A percentile compares a stretch with the other conserved stretches of the same genome.
Evolutionary conservation across 345 rosid species (phyloP).

Genomic region (Hevea brasiliensis): DNA sequence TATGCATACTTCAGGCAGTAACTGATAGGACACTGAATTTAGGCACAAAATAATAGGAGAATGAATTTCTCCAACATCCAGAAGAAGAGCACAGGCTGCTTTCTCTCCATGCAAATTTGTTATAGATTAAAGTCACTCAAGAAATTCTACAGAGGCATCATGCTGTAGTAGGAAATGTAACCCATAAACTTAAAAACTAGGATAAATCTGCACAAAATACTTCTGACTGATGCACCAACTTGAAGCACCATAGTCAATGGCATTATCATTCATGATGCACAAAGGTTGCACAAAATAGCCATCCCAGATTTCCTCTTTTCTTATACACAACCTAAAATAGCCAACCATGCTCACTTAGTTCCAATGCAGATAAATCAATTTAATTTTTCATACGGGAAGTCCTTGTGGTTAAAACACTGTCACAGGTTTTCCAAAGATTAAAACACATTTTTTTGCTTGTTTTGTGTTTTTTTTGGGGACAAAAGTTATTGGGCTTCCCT

Average conservation of each 20-base stretch:
- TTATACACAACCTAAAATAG: background rate
- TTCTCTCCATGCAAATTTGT: background rate
- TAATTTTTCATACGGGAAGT: background rate
- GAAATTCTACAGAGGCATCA: background rate
- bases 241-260: background rate
- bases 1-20: background rate
- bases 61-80: background rate
- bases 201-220: background rate
- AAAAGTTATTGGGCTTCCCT: too few relatives aligned
- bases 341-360: too few relatives aligned
- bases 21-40: background rate
- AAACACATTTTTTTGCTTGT: too few relatives aligned
- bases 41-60: background rate
- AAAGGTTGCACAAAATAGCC: background rate
- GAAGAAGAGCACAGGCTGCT: background rate
- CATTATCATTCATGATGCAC: background rate
- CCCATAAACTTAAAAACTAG: background rate
- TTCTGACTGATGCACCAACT: background rate
- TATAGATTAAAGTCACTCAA: background rate
- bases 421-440: too few relatives aligned
- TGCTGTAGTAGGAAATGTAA: background rate
- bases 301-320: background rate
- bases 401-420: background rate
- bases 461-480: too few relatives aligned
- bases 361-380: background rate